Base-by-base conservation (phyloP, 306 rosid genomes). In the Cucurbita maxima region DNA sequence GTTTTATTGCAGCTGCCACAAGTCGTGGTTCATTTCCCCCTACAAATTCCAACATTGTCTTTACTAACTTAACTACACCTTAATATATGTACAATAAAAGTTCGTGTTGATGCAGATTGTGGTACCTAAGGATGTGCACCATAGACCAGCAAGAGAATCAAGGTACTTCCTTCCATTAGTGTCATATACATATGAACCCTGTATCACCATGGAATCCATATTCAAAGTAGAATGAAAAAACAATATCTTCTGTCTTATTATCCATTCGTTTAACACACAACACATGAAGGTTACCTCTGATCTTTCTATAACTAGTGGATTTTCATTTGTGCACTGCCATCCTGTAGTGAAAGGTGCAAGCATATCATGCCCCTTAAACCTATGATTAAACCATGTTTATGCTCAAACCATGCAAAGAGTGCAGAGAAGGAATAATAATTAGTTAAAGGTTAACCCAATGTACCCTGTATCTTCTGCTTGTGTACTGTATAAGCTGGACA, bases 261-360 rank as follows among this genome's bases (percentile, higher is more conserved):
- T 30, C 34, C 34, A 30, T 30, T 30, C 34, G 34, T 30, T 30
- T 30, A 30, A 30, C 34, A 30, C 34, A 30, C 34, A 30, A 30
- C 34, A 30, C 34, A 30, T 5, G 44, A 74, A 9, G 40, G n/a
- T 51, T 9, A 82, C 86, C 97, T 88, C 96, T 25, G 98, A 90
- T 81, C 79, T 93, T 8, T 86, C 96, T 72, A 93, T 87, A 75
- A 93, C 11, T 75, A 90, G 75, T 58, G 98, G 98, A 76, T 83
- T 41, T 76, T 72, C 36, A 79, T 88, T 94, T 51, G 79, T 15
- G 57, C 79, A 74, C 78, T 87, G 88, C 88, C 89, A 82, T 80
- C 97, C 98, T 34, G 97, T 81, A 14, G 97, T 93, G 86, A 93
- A 93, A 78, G 98, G 98, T 44, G 98, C 98, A 75, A 48, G n/a